Percentiles rank a stretch among this genome's conserved stretches.
Evolutionary conservation across 2,329 filamentous ascomycete species (phyloP).

Genomic region (Thermomyces lanuginosus): DNA sequence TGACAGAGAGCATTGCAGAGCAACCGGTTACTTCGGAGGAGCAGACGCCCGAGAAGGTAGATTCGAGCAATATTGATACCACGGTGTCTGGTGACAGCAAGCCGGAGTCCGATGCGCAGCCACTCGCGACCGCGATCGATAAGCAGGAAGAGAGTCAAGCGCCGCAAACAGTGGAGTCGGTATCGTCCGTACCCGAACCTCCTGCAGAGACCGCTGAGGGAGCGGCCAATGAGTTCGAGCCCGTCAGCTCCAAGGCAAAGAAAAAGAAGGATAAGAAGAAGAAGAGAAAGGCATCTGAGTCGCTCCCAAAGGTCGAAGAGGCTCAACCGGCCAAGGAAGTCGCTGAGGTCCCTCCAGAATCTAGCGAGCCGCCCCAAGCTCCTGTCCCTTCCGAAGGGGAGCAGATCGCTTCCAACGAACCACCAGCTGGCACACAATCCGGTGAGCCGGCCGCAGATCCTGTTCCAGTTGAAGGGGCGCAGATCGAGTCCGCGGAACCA

Average conservation of each 20-base stretch:
- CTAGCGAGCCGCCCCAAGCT: background rate
- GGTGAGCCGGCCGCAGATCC: background rate
- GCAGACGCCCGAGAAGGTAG: too few relatives aligned
- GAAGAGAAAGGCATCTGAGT: conserved; percentile 10
- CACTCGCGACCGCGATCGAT: too few relatives aligned
- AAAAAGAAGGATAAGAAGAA: conserved; percentile 25
- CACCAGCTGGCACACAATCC: background rate
- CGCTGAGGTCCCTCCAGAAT: background rate
- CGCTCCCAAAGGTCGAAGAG: conserved; percentile 3
- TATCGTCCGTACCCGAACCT: too few relatives aligned
- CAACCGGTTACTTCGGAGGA: too few relatives aligned
- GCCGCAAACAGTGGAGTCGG: too few relatives aligned
- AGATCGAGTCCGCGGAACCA: background rate
- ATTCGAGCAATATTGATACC: too few relatives aligned
- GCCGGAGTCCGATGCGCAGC: too few relatives aligned
- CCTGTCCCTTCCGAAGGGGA: background rate
- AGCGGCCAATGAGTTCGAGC: conserved; percentile 1
- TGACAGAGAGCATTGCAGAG: too few relatives aligned
- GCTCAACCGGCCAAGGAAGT: background rate
- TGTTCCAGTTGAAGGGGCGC: background rate
- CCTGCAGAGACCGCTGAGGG: background rate
- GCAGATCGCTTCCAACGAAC: background rate
- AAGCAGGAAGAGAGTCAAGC: too few relatives aligned
- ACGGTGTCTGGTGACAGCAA: too few relatives aligned
- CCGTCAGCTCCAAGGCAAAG: conserved; percentile 9